A percentile compares a stretch with the other conserved stretches of the same genome.
Evolutionary conservation across 2,329 filamentous ascomycete genomes (phyloP).

Genomic region (Cladosporium sp.): DNA sequence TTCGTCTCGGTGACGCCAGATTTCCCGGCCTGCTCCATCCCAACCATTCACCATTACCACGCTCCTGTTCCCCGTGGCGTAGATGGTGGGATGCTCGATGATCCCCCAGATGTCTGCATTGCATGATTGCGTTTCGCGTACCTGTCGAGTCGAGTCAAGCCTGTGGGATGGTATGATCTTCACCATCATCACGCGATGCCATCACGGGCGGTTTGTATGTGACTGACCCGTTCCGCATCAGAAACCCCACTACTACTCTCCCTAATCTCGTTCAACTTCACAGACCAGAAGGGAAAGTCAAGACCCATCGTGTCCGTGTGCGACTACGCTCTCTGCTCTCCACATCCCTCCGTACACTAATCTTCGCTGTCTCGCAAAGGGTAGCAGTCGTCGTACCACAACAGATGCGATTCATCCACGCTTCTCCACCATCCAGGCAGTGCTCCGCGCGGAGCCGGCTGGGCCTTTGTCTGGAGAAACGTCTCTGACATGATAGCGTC

Average conservation of each 20-base stretch:
- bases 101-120: background rate
- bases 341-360: no score
- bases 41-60: background rate
- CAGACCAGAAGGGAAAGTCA: no score
- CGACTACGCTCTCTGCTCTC: no score
- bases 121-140: background rate
- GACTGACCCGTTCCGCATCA: no score
- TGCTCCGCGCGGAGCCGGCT: conserved; percentile 12
- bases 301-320: no score
- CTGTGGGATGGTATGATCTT: background rate
- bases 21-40: background rate
- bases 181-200: background rate
- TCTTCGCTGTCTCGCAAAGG: no score
- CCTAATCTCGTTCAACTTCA: no score
- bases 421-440: conserved; percentile 8
- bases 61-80: background rate
- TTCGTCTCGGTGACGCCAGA: conserved; percentile 7
- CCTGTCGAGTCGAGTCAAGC: background rate
- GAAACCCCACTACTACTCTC: no score
- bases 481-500: background rate
- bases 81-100: background rate
- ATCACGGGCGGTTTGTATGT: no score
- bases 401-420: conserved; percentile 7
- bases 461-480: conserved; percentile 9
- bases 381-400: no score